phyloP scores from a whole-genome alignment of 2,329 filamentous ascomycete species.

The Aureobasidium sp. region DNA sequence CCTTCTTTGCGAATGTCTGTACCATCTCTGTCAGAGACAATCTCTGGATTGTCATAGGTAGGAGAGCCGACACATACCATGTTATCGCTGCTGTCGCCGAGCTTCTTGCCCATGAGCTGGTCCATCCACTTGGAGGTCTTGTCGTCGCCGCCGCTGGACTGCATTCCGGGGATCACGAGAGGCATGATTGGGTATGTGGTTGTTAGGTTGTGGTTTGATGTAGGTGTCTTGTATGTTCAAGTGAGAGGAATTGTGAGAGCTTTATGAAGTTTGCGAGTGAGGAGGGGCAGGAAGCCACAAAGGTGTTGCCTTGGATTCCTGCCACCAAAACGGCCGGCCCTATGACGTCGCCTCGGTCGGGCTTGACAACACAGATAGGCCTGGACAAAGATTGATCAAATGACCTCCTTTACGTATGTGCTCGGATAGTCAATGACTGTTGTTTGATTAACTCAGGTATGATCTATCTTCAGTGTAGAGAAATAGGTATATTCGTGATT shows the following conservation, averaged over 20 bases:
- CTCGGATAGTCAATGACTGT: background rate
- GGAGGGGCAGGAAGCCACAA: slow-evolving; percentile 3
- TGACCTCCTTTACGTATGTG: background rate
- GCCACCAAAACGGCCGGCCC: slow-evolving; percentile 5
- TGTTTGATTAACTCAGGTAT: background rate
- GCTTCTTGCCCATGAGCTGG: slow-evolving; percentile 44
- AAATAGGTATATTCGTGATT: too few species aligned
- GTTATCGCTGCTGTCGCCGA: slow-evolving; percentile 38
- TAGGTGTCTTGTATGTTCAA: background rate
- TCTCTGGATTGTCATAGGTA: background rate
- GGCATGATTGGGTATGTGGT: slow-evolving; percentile 30
- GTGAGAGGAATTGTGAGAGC: background rate
- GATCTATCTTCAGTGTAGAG: background rate
- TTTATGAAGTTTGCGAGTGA: background rate
- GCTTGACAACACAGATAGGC: background rate
- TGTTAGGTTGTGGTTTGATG: background rate
- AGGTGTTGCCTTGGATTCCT: slow-evolving; percentile 11
- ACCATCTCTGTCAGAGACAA: background rate
- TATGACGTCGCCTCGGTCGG: background rate
- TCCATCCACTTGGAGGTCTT: slow-evolving; percentile 36
- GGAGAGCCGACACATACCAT: slow-evolving; percentile 26
- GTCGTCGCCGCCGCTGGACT: slow-evolving; percentile 31
- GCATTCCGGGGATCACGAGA: slow-evolving; percentile 42
- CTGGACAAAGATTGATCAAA: background rate
- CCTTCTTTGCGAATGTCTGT: slow-evolving; percentile 42